Evolutionary conservation across 2,329 filamentous ascomycete genomes (phyloP), one percentile per base, ranked within the genome.

Genomic region (Cytospora piceae): DNA sequence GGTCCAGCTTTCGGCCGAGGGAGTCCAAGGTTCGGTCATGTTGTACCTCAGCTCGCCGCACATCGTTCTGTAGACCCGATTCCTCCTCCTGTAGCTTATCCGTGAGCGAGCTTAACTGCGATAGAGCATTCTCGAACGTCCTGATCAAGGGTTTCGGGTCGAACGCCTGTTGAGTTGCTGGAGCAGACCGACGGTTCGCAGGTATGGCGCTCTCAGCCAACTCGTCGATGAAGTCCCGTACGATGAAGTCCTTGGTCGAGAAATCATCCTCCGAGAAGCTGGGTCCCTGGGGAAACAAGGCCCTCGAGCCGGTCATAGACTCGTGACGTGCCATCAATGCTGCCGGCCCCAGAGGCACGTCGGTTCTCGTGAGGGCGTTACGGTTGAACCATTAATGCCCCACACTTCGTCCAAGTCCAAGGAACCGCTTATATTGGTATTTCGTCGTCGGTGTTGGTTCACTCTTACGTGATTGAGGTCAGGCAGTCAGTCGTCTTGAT

Each of bases 91-190:
- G 93, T 7, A 99, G 83, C 74, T 98, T 93, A 64, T 95, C 93
- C 6, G 89, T 90, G 17, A 94, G 83, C 29, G 83, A 81, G 57
- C 86, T 88, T 56, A 94, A 83, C 67, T 91, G 88, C 49, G 87
- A 86, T 24, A 93, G 78, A 31, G 86, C 86, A 79, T 83, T 88
- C 75, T 99, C 95, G 76, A 99, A 99, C 1, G 93, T 94, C 67
- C 95, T 89, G 73, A 99, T 99, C 72, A 99, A 83, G 37, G 95
- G 96, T 79, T 99, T 99, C 0, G 95, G 93, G 74, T 99, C 95
- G 79, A 99, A 99, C 5, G 83, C 79, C 37, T 60, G 63, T 68
- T 84, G 83, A 74, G 82, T 83, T 68, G 81, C 82, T 69, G 86
- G 84, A 9, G 86, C 88, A 17, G 94, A 97, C 67, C 92, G 90